Evolutionary conservation across 805 yeast genomes (phyloP).

Genomic region (Blastobotrys attinorum): DNA sequence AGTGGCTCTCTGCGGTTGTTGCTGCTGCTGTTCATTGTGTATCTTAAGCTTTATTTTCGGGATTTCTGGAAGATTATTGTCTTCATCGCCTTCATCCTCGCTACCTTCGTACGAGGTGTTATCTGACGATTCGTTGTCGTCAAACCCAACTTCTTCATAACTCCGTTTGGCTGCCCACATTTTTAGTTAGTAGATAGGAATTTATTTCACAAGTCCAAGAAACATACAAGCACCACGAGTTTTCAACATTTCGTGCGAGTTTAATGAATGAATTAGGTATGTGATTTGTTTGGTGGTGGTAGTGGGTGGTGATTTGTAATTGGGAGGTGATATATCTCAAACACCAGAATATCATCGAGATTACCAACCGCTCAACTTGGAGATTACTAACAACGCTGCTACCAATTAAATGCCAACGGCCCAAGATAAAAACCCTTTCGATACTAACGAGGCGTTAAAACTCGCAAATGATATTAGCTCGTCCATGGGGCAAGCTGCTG

Average conservation of each 20-base stretch:
- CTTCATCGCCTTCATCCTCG: conserved; percentile 17
- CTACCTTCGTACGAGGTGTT: conserved; percentile 19
- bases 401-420: neutral
- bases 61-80: conserved; percentile 9
- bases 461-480: neutral
- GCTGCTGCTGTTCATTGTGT: neutral
- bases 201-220: too few relatives aligned
- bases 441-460: neutral
- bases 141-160: conserved; percentile 12
- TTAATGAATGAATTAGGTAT: neutral
- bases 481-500: neutral
- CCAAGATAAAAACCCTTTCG: neutral
- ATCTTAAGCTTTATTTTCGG: conserved; percentile 12
- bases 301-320: too few relatives aligned
- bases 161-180: conserved; percentile 13
- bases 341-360: too few relatives aligned
- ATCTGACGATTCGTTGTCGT: conserved; percentile 13
- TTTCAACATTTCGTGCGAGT: neutral
- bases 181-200: too few relatives aligned
- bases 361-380: too few relatives aligned
- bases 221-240: neutral
- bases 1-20: neutral
- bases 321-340: too few relatives aligned
- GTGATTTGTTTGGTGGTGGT: neutral
- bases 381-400: too few relatives aligned